Evolutionary conservation across 805 yeast genomes (phyloP).

Genomic region (Clavispora phyllophila): DNA sequence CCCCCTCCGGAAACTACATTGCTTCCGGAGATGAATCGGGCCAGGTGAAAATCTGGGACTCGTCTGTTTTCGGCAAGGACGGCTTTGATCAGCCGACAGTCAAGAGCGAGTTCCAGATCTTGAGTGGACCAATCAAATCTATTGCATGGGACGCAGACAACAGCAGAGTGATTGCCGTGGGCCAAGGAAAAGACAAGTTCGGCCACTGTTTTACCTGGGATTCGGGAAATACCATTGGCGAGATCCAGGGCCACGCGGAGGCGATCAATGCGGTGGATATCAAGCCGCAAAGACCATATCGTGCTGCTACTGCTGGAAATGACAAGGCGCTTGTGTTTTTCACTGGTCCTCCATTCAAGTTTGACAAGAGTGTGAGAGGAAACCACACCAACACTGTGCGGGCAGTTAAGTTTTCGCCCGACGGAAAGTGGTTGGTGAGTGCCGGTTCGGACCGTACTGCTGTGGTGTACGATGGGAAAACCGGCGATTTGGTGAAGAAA

Average conservation of each 20-base stretch:
- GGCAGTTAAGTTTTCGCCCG: conserved; percentile 78
- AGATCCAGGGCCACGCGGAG: conserved; percentile 86
- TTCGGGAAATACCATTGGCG: conserved; percentile 95
- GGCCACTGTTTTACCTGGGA: conserved; percentile 94
- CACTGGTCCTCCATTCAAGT: conserved; percentile 93
- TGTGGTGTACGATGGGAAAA: conserved; percentile 78
- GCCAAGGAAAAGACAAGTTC: conserved; percentile 85
- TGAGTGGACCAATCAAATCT: conserved; percentile 77
- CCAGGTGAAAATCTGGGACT: conserved; percentile 82
- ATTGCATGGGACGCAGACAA: conserved; percentile 91
- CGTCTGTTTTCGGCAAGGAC: conserved; percentile 33
- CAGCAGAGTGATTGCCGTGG: conserved; percentile 85
- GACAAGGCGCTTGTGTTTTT: conserved; percentile 80
- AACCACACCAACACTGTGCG: conserved; percentile 74
- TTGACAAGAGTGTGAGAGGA: conserved; percentile 64
- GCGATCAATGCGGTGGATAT: conserved; percentile 80
- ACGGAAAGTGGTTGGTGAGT: conserved; percentile 67
- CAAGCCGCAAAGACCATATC: conserved; percentile 81
- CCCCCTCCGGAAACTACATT: conserved; percentile 85
- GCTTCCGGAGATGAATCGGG: conserved; percentile 95
- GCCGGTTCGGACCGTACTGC: conserved; percentile 83
- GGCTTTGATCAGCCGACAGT: conserved; percentile 46
- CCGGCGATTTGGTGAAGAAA: conserved; percentile 66
- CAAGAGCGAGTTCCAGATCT: conserved; percentile 76
- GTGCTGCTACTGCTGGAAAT: conserved; percentile 90